Evolutionary conservation across 306 rosid genomes (phyloP), one percentile per base, ranked within the genome.

Genomic region (Lathyrus tuberosus): DNA sequence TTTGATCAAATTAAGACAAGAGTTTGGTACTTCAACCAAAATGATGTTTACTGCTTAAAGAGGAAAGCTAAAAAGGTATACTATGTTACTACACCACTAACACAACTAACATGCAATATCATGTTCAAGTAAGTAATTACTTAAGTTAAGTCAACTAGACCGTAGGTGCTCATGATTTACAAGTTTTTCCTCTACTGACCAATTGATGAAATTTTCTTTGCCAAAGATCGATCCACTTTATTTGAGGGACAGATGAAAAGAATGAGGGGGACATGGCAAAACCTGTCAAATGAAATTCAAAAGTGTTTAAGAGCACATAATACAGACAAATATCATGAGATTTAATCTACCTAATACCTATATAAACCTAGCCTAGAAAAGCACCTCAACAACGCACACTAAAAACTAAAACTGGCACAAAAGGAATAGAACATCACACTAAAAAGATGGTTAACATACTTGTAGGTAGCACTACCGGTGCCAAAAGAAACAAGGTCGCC

Each of bases 401-500:
- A 11, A 70, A 62, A 73, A 73, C 5, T 42, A 62, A 37, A 48
- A 57, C 31, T 31, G 47, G 14, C 46, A 53, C 28, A 70, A 68
- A 70, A 56, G 62, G 49, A 67, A 46, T 20, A 47, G 68, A 75
- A 42, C 63, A 67, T 43, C 40, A 47, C 30, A 20, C 9, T 66
- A 28, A 51, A 49, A 76, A 24, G 38, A 66, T 38, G 43, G 51
- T 64, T 53, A 44, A 54, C 80, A 64, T 77, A 93, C 98, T 85
- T 93, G 87, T 88, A 93, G 76, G 78, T 85, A 61, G 96, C 96
- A 74, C 66, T 82, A 30, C 98, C 98, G 70, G 97, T 85, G 67
- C 98, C 98, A 86, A 93, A 93, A 71, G 91, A 86, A 70, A 93
- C 77, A 79, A 86, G 59, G 78, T 88, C 87, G 5, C 94, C 92